Evolutionary conservation across 441 rosid species (phyloP).

Genomic region (Bruguiera hainesii): DNA sequence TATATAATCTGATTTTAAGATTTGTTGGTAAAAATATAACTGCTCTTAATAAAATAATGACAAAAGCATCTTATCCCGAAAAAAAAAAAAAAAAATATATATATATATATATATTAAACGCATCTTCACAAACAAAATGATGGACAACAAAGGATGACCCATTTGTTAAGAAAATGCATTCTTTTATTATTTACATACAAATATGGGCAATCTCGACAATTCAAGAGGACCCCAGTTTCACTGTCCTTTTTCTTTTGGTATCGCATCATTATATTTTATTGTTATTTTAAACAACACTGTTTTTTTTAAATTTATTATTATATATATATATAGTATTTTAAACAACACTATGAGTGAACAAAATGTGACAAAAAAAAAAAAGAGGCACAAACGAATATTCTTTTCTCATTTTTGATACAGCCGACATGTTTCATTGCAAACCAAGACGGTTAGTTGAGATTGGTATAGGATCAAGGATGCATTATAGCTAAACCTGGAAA

Average conservation of each 20-base stretch:
- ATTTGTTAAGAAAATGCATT: slow-evolving; percentile 2
- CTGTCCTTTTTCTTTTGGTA: background rate
- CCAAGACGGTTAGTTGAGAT: background rate
- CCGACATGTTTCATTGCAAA: slow-evolving; percentile 27
- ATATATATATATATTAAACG: no score
- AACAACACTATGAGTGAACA: background rate
- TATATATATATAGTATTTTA: no score
- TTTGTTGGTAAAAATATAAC: background rate
- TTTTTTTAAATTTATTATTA: no score
- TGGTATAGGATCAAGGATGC: background rate
- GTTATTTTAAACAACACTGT: no score
- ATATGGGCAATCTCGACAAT: slow-evolving; percentile 3
- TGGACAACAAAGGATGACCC: background rate
- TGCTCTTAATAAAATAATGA: background rate
- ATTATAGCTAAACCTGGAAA: background rate
- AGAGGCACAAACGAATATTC: slow-evolving; percentile 27
- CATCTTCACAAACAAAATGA: no score
- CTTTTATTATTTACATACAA: no score
- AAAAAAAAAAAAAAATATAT: no score
- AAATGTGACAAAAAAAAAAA: slow-evolving; percentile 12
- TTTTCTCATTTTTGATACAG: slow-evolving; percentile 12
- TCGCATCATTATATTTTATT: background rate
- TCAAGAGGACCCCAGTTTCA: background rate
- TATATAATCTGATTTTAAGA: no score
- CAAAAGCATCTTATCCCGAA: background rate